Evolutionary conservation across 2,329 filamentous ascomycete species (phyloP), one percentile per base, ranked within the genome.

Genomic region (Neophaeococcomyces aloes): DNA sequence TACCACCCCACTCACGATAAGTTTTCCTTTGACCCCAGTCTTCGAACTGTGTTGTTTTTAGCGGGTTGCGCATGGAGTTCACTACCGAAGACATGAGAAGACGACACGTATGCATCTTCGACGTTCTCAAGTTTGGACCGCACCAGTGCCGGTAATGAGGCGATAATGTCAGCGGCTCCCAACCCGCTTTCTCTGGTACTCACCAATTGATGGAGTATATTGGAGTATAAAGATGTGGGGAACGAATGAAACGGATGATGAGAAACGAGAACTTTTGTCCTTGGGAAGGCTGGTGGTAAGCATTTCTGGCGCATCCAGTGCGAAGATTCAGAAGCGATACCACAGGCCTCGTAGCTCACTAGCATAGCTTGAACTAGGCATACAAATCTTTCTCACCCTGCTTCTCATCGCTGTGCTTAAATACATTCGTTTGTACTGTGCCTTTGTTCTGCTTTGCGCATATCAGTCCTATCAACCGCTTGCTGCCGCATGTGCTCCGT

Each of bases 21-120:
- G 18, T 38, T 27, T 38, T 23, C n/a, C 15, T 38, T 38, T 38
- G 19, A 23, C 13, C 4, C 21, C 38, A 32, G 17, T 41, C 11
- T 29, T 10, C 15, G 25, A 32, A 19, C 14, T 42, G 30, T 35
- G 25, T 42, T 42, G 39, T 25, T 30, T 21, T 42, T 27, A 42
- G 31, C 29, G 39, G 21, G 21, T 7, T 30, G 34, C 23, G 31
- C 39, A 42, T 42, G 19, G 31, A 32, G 19, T 42, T 35, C 14
- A 42, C 19, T 29, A 35, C 39, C 31, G 17, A 29, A 18, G n/a
- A 34, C 17, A 35, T 32, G 29, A 33, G 7, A 23, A 35, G 18
- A 29, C 25, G 18, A 27, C 13, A 21, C 27, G 31, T 21, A 18
- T 27, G 31, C 31, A 29, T 34, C 23, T 27, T n/a, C 13, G 21